Conservation (phyloP, 495 filamentous ascomycete genomes). For the Aspergillus haitiensis region DNA sequence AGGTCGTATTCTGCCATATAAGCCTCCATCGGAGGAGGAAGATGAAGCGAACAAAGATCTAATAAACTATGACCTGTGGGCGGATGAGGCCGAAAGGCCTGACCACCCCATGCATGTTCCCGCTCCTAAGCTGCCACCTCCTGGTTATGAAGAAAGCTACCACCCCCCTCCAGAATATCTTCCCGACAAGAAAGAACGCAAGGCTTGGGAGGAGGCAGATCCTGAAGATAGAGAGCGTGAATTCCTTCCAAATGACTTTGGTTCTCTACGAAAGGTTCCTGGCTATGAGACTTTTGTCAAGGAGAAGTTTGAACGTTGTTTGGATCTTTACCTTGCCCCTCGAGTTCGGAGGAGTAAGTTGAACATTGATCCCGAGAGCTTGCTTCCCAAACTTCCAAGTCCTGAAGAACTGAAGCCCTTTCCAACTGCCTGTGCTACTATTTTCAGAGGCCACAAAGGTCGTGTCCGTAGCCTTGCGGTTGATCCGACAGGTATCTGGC, state of each 20-base stretch:
- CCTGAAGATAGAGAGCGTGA: conserved; percentile 89
- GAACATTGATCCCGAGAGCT: conserved; percentile 92
- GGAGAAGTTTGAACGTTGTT: conserved; percentile 91
- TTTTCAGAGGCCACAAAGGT: conserved; percentile 86
- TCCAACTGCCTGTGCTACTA: conserved; percentile 79
- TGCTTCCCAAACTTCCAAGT: conserved; percentile 92
- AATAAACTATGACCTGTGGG: conserved; percentile 90
- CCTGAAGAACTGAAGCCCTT: conserved; percentile 93
- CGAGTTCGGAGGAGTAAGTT: conserved; percentile 88
- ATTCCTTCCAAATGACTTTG: conserved; percentile 77
- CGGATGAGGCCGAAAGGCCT: conserved; percentile 78
- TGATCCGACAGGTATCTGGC: conserved; percentile 71
- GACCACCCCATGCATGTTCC: conserved; percentile 93
- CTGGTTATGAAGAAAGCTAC: conserved; percentile 92
- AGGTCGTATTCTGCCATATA: conserved; percentile 90
- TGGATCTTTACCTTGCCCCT: conserved; percentile 94
- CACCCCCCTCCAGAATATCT: conserved; percentile 96
- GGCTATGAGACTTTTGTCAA: conserved; percentile 90
- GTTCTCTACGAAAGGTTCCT: conserved; percentile 84
- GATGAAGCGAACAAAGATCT: conserved; percentile 68
- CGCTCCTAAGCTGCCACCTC: conserved; percentile 92
- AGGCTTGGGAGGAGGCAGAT: conserved; percentile 85
- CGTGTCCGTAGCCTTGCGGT: conserved; percentile 79
- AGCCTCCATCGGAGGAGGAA: conserved; percentile 66
- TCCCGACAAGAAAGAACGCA: conserved; percentile 77